These are phyloP conservation scores for Chlorella sp. DNA, from an alignment of 139 green algal genomes.

Conservation along the genomic window DNA sequence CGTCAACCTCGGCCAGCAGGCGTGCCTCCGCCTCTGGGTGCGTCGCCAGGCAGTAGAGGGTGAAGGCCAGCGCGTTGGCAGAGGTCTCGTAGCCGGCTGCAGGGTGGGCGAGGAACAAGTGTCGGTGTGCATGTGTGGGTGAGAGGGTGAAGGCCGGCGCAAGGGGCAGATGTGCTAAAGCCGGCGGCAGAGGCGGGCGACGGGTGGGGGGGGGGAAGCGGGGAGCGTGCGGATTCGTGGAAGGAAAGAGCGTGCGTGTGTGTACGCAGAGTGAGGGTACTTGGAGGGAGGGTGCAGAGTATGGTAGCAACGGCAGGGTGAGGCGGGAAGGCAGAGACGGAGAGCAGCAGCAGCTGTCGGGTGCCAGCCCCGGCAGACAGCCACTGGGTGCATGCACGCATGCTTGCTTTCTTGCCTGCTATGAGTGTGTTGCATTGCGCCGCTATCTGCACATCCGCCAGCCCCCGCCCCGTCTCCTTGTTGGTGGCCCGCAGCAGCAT, in stretches of 20 bases:
- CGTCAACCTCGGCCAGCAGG: slow-evolving; percentile 48
- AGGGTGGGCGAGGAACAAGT: not conserved
- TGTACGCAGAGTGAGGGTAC: too few species aligned
- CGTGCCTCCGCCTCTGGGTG: slow-evolving; percentile 34
- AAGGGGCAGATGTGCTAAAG: too few species aligned
- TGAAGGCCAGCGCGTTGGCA: slow-evolving; percentile 42
- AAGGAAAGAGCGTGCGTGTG: too few species aligned
- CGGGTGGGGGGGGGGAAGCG: not conserved
- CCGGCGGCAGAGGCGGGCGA: too few species aligned
- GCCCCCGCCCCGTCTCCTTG: slow-evolving; percentile 34
- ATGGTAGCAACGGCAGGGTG: too few species aligned
- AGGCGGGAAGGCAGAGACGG: too few species aligned
- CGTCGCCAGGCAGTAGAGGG: slow-evolving; percentile 36
- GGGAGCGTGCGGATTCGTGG: not conserved
- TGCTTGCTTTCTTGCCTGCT: not conserved
- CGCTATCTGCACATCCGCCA: slow-evolving; percentile 36
- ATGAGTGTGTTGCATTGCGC: slow-evolving; percentile 50
- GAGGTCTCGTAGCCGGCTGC: slow-evolving; percentile 32
- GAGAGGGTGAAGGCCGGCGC: not conserved
- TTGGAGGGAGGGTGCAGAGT: too few species aligned
- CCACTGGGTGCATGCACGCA: not conserved
- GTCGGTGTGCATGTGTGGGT: not conserved
- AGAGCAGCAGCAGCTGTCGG: too few species aligned
- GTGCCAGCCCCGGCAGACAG: not conserved
- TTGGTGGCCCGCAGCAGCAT: slow-evolving; percentile 46